phyloP scores from a whole-genome alignment of 805 yeast genomes.

The Kuraishia molischiana region DNA sequence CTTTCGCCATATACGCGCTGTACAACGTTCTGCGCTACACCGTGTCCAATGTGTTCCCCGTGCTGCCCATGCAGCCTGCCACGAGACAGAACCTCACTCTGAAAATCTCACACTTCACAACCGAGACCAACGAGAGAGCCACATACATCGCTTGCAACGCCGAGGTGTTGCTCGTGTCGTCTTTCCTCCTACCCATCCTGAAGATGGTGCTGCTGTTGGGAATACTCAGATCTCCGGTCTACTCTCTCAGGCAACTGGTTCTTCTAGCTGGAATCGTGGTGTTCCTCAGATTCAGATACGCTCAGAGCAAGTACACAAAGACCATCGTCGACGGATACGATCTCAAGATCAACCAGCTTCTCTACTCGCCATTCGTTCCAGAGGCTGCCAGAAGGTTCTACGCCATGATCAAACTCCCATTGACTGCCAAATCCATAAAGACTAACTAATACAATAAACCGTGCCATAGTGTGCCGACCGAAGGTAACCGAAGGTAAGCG shows the following conservation, averaged over 20 bases:
- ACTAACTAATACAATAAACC: too few relatives aligned
- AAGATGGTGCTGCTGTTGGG: conserved; percentile 28
- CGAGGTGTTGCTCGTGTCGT: conserved; percentile 32
- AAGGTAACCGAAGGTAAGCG: too few relatives aligned
- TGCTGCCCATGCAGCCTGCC: conserved; percentile 23
- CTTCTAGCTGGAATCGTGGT: conserved; percentile 35
- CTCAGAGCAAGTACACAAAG: conserved; percentile 46
- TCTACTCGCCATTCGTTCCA: conserved; percentile 29
- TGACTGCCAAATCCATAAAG: too few relatives aligned
- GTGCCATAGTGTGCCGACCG: too few relatives aligned
- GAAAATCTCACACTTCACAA: conserved; percentile 23
- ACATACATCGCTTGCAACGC: conserved; percentile 33
- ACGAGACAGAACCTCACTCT: conserved; percentile 10
- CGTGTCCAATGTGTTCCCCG: conserved; percentile 44
- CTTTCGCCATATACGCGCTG: conserved; percentile 52
- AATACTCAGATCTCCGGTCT: conserved; percentile 19
- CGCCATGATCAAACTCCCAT: not conserved
- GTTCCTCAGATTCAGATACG: conserved; percentile 53
- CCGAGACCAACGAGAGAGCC: conserved; percentile 31
- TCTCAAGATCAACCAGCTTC: conserved; percentile 24
- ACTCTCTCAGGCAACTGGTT: conserved; percentile 21
- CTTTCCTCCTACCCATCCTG: conserved; percentile 29
- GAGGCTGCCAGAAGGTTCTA: conserved; percentile 7
- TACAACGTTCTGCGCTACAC: conserved; percentile 58
- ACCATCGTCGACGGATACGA: conserved; percentile 37